Evolutionary conservation across 164 flowering plant species (phyloP).

Genomic region (Aristolochia contorta): DNA sequence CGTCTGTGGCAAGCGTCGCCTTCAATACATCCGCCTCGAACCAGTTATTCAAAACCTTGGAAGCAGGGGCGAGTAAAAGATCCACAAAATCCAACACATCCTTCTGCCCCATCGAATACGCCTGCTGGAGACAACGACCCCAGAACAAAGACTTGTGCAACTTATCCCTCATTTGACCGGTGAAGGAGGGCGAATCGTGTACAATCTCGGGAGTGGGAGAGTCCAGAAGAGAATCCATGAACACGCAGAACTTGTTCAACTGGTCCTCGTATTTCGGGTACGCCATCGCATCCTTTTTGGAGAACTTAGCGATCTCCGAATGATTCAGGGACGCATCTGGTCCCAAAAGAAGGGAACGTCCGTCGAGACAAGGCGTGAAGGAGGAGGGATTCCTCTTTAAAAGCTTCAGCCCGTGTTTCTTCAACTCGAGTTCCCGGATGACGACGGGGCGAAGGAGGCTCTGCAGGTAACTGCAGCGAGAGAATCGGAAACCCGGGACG

Average conservation of each 20-base stretch:
- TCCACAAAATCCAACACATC: slow-evolving; percentile 88
- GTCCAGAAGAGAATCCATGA: slow-evolving; percentile 84
- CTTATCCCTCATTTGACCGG: slow-evolving; percentile 41
- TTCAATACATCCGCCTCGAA: slow-evolving; percentile 90
- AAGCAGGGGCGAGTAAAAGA: slow-evolving; percentile 87
- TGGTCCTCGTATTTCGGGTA: slow-evolving; percentile 81
- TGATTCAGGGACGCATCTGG: slow-evolving; percentile 51
- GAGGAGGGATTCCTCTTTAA: slow-evolving; percentile 82
- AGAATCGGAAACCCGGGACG: slow-evolving; percentile 85
- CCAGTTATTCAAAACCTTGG: slow-evolving; percentile 94
- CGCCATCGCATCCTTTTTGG: slow-evolving; percentile 65
- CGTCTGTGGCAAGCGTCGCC: slow-evolving; percentile 98
- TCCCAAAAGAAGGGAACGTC: slow-evolving; percentile 79
- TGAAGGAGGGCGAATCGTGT: slow-evolving; percentile 31
- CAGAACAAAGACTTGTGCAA: slow-evolving; percentile 61
- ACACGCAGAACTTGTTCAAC: slow-evolving; percentile 62
- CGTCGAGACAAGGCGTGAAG: slow-evolving; percentile 87
- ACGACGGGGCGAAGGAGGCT: slow-evolving; percentile 90
- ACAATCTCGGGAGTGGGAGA: slow-evolving; percentile 75
- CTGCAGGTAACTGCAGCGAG: slow-evolving; percentile 96
- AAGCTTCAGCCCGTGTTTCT: slow-evolving; percentile 76
- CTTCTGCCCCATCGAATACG: slow-evolving; percentile 56
- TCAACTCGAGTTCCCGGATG: slow-evolving; percentile 67
- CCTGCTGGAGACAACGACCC: slow-evolving; percentile 48
- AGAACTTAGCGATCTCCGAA: slow-evolving; percentile 83